Percentiles rank a stretch among this genome's conserved stretches.
Conservation (phyloP, 176 grass and related monocot species). For the Zea mays region Zm-B73-REFERENCE-NAM-5.0 NC_050105.1:129762501-129763000, state of each 20-base stretch:
- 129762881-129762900: no score
- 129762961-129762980: no score
- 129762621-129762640: conserved; percentile 24
- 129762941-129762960: no score
- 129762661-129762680: conserved; percentile 48
- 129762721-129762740: conserved; percentile 40
- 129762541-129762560: conserved; percentile 15
- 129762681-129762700: conserved; percentile 40
- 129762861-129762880: no score
- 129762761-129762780: conserved; percentile 31
- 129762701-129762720: conserved; percentile 49
- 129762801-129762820: background rate
- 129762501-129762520: background rate
- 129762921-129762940: no score
- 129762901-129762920: no score
- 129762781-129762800: background rate
- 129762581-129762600: conserved; percentile 30
- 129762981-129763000: no score
- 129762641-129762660: conserved; percentile 36
- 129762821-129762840: no score
- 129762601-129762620: conserved; percentile 33
- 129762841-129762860: no score
- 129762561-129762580: conserved; percentile 33
- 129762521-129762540: conserved; percentile 32
- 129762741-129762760: conserved; percentile 42